These are phyloP conservation scores for Lenwebbia sp. DNA, from an alignment of 345 rosid genomes.

Conservation along the genomic window DNA sequence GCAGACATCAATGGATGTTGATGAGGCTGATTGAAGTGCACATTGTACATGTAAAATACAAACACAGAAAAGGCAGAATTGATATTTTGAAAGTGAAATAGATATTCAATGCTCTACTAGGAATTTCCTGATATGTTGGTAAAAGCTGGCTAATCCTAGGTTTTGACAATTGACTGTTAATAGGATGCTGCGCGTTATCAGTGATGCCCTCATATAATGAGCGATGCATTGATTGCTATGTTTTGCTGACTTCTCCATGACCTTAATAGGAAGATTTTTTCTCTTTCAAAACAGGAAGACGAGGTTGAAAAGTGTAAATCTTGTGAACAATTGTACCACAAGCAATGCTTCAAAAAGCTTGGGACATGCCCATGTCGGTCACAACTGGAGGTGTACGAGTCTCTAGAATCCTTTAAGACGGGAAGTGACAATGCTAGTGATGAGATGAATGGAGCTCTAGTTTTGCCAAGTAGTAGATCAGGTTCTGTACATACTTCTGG, in stretches of 20 bases:
- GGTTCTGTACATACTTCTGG: conserved; percentile 30
- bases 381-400: conserved; percentile 15
- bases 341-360: conserved; percentile 60
- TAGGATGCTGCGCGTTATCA: not conserved
- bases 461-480: conserved; percentile 32
- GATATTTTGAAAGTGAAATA: not conserved
- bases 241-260: not conserved
- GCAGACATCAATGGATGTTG: not conserved
- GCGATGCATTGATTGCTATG: not conserved
- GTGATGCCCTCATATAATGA: not conserved
- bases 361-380: conserved; percentile 60
- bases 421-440: conserved; percentile 10
- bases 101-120: not conserved
- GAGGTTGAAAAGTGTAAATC: conserved; percentile 50
- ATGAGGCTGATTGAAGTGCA: not conserved
- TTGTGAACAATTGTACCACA: conserved; percentile 61
- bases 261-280: not conserved
- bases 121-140: not conserved
- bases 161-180: not conserved
- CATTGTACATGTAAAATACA: not conserved
- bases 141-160: not conserved
- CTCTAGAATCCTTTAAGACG: conserved; percentile 2
- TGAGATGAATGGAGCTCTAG: conserved; percentile 15
- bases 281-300: conserved; percentile 48
- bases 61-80: not conserved